Evolutionary conservation across 768 basidiomycete genomes (phyloP).

Genomic region (Mycena polygramma): DNA sequence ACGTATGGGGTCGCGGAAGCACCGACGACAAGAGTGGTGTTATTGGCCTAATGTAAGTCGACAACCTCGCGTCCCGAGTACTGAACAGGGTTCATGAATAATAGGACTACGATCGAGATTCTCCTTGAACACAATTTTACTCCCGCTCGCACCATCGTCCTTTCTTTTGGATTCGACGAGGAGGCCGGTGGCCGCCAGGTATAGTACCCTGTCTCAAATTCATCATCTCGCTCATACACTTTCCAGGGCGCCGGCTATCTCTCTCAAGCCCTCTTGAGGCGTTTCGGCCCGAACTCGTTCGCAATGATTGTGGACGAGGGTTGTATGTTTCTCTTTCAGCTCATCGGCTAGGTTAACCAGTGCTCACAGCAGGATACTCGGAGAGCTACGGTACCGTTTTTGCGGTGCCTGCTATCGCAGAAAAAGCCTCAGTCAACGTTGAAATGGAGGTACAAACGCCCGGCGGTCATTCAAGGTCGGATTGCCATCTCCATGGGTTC

Average conservation of each 20-base stretch:
- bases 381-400: conserved; percentile 50
- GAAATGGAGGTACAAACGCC: conserved; percentile 55
- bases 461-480: conserved; percentile 75
- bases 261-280: conserved; percentile 51
- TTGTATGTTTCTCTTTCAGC: neutral
- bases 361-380: conserved; percentile 20
- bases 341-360: neutral
- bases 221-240: no score
- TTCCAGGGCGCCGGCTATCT: conserved; percentile 57
- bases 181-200: conserved; percentile 57
- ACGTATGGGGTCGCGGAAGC: conserved; percentile 83
- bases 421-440: conserved; percentile 65
- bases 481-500: conserved; percentile 56
- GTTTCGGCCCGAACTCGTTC: conserved; percentile 68
- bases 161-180: conserved; percentile 67
- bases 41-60: conserved; percentile 70
- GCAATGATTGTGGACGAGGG: conserved; percentile 80
- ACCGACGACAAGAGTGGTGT: conserved; percentile 81
- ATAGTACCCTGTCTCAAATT: neutral
- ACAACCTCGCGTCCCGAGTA: neutral
- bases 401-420: conserved; percentile 58
- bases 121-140: conserved; percentile 34
- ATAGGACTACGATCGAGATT: conserved; percentile 30
- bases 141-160: conserved; percentile 39
- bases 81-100: neutral